Evolutionary conservation across 2,329 filamentous ascomycete species (phyloP), one percentile per base, ranked within the genome.

Genomic region (Parastagonospora avenae): DNA sequence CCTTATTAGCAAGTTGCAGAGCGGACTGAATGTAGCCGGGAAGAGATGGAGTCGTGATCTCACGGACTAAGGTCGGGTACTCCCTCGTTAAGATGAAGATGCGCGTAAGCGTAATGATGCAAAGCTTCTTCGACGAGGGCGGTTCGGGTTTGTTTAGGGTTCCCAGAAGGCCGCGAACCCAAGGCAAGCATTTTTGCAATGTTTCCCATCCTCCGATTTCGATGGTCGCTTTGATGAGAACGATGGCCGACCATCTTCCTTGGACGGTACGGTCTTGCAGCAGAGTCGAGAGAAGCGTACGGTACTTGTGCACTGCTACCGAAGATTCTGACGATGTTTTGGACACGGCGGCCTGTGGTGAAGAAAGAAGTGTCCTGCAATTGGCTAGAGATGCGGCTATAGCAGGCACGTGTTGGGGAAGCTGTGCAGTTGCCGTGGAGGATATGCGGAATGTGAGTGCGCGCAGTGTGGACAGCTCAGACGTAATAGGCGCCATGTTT

Each of bases 151-250:
- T 96, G 85, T 87, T 86, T 32, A 97, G 72, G 46, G 96, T 83
- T 1, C 83, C 82, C 44, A 97, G 74, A 29, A 97, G 76, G n/a
- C 85, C 86, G 60, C 84, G 81, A 54, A 94, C 86, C 90, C 93
- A 96, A 2, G 86, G 80, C 63, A 87, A 85, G 30, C 84, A 85
- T 46, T 85, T 85, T 56, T 87, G 85, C 52, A 97, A 79, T 50
- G 89, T 85, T 67, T 95, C 91, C 85, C 89, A 91, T 39, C 91
- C 91, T 19, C 92, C 92, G 35, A 89, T 85, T 64, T 97, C 92
- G 37, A 96, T 79, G 4, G 87, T 79, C 4, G 89, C 84, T 76
- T 97, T 97, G 72, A 92, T 83, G 42, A 97, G 76, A 12, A 89
- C 86, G 37, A 90, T 84, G 6, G 88, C 92, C 14, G 87, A 83